Evolutionary conservation across 2,329 filamentous ascomycete species (phyloP).

Genomic region (Aspergillus chevalieri): DNA sequence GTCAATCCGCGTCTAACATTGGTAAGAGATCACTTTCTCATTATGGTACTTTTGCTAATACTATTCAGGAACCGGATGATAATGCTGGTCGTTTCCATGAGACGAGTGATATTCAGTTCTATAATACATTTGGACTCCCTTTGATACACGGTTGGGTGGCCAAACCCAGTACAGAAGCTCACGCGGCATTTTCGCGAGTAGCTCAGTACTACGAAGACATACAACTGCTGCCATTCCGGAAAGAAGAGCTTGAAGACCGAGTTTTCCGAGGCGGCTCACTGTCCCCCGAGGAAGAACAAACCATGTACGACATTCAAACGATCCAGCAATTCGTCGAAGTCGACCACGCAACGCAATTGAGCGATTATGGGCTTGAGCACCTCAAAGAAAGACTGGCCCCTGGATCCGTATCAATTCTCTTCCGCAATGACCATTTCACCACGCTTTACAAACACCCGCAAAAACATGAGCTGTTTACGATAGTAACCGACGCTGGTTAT

Average conservation of each 20-base stretch:
- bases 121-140: conserved; percentile 80
- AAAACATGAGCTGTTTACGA: conserved; percentile 66
- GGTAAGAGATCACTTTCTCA: conserved; percentile 18
- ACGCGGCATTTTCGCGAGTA: conserved; percentile 64
- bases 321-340: conserved; percentile 75
- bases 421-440: conserved; percentile 95
- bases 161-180: conserved; percentile 56
- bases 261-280: conserved; percentile 57
- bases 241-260: conserved; percentile 82
- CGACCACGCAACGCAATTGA: conserved; percentile 79
- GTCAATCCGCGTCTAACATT: conserved; percentile 87
- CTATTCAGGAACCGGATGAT: conserved; percentile 23
- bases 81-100: conserved; percentile 73
- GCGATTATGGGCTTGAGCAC: conserved; percentile 69
- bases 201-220: conserved; percentile 87
- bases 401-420: conserved; percentile 81
- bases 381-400: conserved; percentile 65
- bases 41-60: conserved; percentile 33
- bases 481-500: conserved; percentile 92
- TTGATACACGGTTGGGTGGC: conserved; percentile 93
- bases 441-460: conserved; percentile 85
- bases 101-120: conserved; percentile 82
- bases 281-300: conserved; percentile 65
- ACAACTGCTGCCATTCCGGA: conserved; percentile 78
- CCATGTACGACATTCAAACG: conserved; percentile 73